phyloP scores from a whole-genome alignment of 768 basidiomycete genomes.

The Pilatotrama ljubarskyi region DNA sequence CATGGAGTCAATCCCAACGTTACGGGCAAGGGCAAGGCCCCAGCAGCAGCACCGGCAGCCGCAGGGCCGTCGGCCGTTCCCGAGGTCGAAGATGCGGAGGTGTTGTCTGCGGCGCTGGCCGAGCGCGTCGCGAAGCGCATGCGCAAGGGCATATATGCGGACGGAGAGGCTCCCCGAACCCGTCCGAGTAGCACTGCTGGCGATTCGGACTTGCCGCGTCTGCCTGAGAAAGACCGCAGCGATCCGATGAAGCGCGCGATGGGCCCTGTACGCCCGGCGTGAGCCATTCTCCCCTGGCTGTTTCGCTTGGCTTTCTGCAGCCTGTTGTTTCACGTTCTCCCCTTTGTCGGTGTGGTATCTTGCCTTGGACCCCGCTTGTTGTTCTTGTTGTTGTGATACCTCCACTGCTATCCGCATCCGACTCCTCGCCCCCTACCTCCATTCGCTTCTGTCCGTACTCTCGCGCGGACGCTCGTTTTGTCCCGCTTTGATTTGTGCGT shows the following conservation, averaged over 20 bases:
- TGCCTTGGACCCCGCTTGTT: slow-evolving; percentile 1
- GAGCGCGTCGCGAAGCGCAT: slow-evolving; percentile 19
- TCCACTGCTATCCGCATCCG: neutral
- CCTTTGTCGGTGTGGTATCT: slow-evolving; percentile 1
- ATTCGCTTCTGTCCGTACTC: neutral
- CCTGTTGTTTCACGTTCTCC: neutral
- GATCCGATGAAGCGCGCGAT: slow-evolving; percentile 27
- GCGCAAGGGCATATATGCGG: slow-evolving; percentile 9
- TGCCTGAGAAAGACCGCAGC: slow-evolving; percentile 27
- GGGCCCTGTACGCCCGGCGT: slow-evolving; percentile 13
- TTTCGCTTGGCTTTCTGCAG: neutral
- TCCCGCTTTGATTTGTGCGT: neutral
- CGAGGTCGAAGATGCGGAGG: slow-evolving; percentile 22
- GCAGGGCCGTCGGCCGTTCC: neutral
- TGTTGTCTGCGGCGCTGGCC: slow-evolving; percentile 18
- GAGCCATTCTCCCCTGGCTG: neutral
- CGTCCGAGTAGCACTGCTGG: slow-evolving; percentile 17
- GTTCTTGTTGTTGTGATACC: slow-evolving; percentile 4
- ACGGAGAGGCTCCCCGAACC: slow-evolving; percentile 19
- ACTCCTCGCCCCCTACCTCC: neutral
- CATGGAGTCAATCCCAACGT: neutral
- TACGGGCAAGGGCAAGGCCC: slow-evolving; percentile 3
- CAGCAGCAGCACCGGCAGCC: neutral
- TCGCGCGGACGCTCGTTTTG: neutral
- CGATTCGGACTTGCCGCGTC: neutral